Percentiles rank a stretch among this genome's conserved stretches.
These are phyloP conservation scores for Trichophyton equinum DNA, from an alignment of 2,329 filamentous ascomycete species.

Conservation along the genomic window DNA sequence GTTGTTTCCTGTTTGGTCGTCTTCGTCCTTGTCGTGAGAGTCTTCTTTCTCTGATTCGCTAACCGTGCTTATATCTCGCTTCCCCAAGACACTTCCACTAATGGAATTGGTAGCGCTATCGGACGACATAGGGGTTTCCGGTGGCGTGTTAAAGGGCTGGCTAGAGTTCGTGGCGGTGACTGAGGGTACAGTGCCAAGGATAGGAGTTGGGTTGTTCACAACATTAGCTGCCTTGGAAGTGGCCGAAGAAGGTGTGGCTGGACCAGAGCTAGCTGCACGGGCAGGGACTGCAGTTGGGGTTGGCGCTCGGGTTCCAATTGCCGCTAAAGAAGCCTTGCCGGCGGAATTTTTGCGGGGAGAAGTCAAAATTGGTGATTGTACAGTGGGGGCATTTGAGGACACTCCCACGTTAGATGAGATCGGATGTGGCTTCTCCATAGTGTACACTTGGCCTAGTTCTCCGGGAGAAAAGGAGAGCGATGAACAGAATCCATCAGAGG, in stretches of 20 bases:
- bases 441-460: conserved; percentile 74
- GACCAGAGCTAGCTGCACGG: conserved; percentile 33
- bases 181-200: conserved; percentile 62
- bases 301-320: conserved; percentile 41
- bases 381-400: conserved; percentile 54
- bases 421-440: conserved; percentile 33
- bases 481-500: conserved; percentile 95
- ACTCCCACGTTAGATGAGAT: conserved; percentile 29
- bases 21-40: neutral
- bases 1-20: neutral
- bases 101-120: conserved; percentile 46
- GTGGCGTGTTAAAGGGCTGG: conserved; percentile 56
- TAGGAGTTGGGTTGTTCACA: conserved; percentile 66
- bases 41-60: conserved; percentile 37
- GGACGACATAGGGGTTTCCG: conserved; percentile 60
- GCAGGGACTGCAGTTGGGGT: conserved; percentile 25
- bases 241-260: conserved; percentile 3
- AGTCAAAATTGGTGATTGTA: conserved; percentile 55
- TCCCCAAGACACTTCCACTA: conserved; percentile 42
- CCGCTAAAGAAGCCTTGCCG: conserved; percentile 40
- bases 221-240: conserved; percentile 7
- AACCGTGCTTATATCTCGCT: conserved; percentile 33
- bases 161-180: conserved; percentile 60
- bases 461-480: conserved; percentile 70
- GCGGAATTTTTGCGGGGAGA: conserved; percentile 27